phyloP scores from a whole-genome alignment of 2,329 filamentous ascomycete genomes.

The Microcyclosporella mali region DNA sequence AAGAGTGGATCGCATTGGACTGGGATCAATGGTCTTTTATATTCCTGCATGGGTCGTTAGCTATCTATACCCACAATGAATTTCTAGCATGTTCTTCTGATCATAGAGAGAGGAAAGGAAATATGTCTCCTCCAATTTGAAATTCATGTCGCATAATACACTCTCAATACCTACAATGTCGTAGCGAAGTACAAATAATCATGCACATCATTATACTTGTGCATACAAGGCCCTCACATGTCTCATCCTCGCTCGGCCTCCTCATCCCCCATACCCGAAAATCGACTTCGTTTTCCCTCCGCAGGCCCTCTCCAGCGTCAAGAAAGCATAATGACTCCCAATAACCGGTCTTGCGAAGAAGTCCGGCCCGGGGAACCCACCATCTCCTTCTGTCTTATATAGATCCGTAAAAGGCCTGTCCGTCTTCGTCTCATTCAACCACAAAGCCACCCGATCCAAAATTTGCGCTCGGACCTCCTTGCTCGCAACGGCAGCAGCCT shows the following conservation, averaged over 20 bases:
- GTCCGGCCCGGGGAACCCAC: conserved; percentile 64
- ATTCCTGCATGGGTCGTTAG: too few relatives aligned
- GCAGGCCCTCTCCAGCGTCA: conserved; percentile 76
- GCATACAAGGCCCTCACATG: not conserved
- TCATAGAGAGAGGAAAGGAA: too few relatives aligned
- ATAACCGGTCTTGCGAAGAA: conserved; percentile 82
- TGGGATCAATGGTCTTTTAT: too few relatives aligned
- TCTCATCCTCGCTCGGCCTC: not conserved
- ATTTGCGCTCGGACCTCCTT: conserved; percentile 64
- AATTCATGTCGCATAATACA: too few relatives aligned
- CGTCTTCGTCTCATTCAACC: conserved; percentile 76
- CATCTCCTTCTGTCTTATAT: conserved; percentile 71
- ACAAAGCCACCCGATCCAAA: conserved; percentile 64
- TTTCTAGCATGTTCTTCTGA: too few relatives aligned
- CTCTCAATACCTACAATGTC: too few relatives aligned
- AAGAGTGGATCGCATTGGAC: too few relatives aligned
- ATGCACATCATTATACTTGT: too few relatives aligned
- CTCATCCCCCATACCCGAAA: conserved; percentile 13
- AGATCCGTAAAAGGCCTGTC: conserved; percentile 75
- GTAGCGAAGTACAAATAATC: too few relatives aligned
- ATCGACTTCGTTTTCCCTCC: conserved; percentile 16
- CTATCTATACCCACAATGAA: too few relatives aligned
- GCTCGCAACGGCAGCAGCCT: conserved; percentile 72
- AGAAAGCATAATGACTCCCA: conserved; percentile 77
- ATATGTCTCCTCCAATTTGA: too few relatives aligned